phyloP scores from a whole-genome alignment of 192 early-diverging fungal species.

The Gonapodya prolifera region DNA sequence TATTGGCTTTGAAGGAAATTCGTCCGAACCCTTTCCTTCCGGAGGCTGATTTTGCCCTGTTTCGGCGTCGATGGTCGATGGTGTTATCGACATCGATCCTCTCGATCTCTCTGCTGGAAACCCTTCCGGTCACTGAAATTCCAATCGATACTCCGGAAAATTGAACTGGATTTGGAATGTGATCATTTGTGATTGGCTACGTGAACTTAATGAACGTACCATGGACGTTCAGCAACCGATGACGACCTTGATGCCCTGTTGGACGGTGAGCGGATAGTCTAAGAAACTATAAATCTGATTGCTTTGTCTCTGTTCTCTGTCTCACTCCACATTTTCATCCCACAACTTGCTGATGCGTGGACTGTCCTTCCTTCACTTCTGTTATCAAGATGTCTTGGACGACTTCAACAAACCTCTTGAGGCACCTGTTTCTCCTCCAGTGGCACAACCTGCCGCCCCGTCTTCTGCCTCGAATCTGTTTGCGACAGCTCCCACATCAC shows the following conservation, averaged over 20 bases:
- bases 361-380: background rate
- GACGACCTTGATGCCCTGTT: slow-evolving; percentile 56
- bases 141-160: too few species aligned
- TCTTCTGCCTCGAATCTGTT: slow-evolving; percentile 8
- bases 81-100: too few species aligned
- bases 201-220: too few species aligned
- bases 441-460: slow-evolving; percentile 14
- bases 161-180: too few species aligned
- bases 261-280: slow-evolving; percentile 30
- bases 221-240: slow-evolving; percentile 20
- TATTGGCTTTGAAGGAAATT: too few species aligned
- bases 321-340: background rate
- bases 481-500: background rate
- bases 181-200: too few species aligned
- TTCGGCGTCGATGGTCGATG: too few species aligned
- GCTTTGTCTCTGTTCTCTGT: background rate
- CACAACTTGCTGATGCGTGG: background rate
- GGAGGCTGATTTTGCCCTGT: too few species aligned
- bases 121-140: too few species aligned
- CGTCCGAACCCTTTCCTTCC: too few species aligned
- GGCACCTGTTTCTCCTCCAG: slow-evolving; percentile 16
- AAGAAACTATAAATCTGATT: background rate
- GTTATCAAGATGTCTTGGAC: slow-evolving; percentile 52
- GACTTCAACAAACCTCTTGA: slow-evolving; percentile 35
- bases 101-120: too few species aligned